Percentiles rank a stretch among this genome's conserved stretches.
These are phyloP conservation scores for Pichia sp. DNA, from an alignment of 1,139 yeast species.

Conservation along the genomic window DNA sequence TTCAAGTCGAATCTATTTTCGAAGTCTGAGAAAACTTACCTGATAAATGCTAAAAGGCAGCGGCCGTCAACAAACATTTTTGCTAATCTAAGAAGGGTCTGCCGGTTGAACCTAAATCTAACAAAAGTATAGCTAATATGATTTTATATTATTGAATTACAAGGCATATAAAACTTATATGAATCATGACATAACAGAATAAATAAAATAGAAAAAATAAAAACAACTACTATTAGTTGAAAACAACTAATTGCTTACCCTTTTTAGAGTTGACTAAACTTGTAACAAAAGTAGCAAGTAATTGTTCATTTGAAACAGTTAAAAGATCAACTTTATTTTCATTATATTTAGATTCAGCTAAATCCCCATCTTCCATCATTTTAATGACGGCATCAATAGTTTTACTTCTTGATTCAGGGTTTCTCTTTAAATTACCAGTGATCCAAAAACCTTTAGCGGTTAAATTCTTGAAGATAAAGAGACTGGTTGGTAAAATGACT, in stretches of 20 bases:
- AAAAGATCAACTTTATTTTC: constrained; percentile 39
- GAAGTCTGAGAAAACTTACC: too few relatives aligned
- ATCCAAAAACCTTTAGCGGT: constrained; percentile 93
- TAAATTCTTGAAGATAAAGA: constrained; percentile 83
- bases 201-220: too few relatives aligned
- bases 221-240: too few relatives aligned
- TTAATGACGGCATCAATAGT: constrained; percentile 57
- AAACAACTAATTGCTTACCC: constrained; percentile 28
- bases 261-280: constrained; percentile 34
- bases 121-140: too few relatives aligned
- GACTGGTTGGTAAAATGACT: constrained; percentile 77
- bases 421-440: constrained; percentile 62
- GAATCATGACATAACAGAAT: too few relatives aligned
- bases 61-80: too few relatives aligned
- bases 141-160: too few relatives aligned
- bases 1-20: too few relatives aligned
- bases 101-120: too few relatives aligned
- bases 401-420: constrained; percentile 55
- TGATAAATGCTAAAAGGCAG: too few relatives aligned
- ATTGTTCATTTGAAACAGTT: constrained; percentile 41
- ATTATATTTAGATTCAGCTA: constrained; percentile 54
- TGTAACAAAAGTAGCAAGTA: constrained; percentile 43
- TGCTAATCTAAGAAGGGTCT: too few relatives aligned
- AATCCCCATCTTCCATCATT: constrained; percentile 60
- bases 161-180: too few relatives aligned